Base-by-base conservation (phyloP, 2,329 filamentous ascomycete species). In the Trichoderma afroharzianum region DNA sequence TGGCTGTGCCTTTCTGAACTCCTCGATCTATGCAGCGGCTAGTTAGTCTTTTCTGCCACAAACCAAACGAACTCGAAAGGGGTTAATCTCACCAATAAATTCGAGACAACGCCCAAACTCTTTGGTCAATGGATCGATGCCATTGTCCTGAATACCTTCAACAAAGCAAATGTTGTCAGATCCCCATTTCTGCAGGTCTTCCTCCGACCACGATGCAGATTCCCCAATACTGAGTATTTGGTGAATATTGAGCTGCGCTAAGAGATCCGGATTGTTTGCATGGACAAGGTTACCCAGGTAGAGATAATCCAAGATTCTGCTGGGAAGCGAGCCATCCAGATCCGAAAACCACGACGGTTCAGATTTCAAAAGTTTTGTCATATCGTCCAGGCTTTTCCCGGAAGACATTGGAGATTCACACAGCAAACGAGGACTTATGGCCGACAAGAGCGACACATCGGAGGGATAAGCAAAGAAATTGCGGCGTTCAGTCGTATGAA, bases 401-500 rank as follows among this genome's bases (percentile, higher is more conserved):
- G 79, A 77, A 71, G 78, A 82, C 5, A 81, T 76, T 0, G 93
- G 93, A 0, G 92, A 94, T 72, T 92, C 90, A 59, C 87, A 86
- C 26, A 98, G 85, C 15, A 98, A 85, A 15, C 92, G 91, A 24
- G 90, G 88, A 72, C 95, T 90, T 47, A 98, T 91, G 5, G 89
- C 88, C 1, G 88, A 90, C n/a, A 98, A 83, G 12, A 98, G 86
- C 4, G 91, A 88, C 21, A 98, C 94, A 78, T 99, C 96, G 0
- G 93, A 93, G 1, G 93, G 92, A 76, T 98, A 98, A 0, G 96
- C 94, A 79, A 99, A 99, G 83, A 98, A 98, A 79, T 99, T 98
- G 72, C 96, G 92, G 70, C 89, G 86, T 80, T 92, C 93, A 14
- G 90, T 87, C 12, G 90, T 91, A 79, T 99, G 96, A 63, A 99